Evolutionary conservation across 2,329 filamentous ascomycete species (phyloP), one percentile per base, ranked within the genome.

Genomic region (Apiospora saccharicola): DNA sequence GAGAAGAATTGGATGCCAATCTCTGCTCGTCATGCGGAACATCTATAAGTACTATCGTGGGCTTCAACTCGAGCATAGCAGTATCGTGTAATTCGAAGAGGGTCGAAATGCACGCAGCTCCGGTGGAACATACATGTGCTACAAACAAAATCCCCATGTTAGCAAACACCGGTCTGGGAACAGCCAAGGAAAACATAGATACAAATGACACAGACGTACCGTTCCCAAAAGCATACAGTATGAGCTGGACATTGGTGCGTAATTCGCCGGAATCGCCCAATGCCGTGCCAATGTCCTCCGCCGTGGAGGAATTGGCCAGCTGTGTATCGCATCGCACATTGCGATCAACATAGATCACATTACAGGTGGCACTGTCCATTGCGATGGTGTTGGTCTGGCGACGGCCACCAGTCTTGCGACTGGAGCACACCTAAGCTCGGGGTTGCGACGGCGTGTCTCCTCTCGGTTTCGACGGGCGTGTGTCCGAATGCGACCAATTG

Each of bases 301-400:
- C 71, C 70, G 72, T 71, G 61, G 77, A 74, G 51, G 76, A 75
- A 53, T 76, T 75, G 49, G 75, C 51, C 53, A 89, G 80, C 69
- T 85, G 78, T 72, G 86, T 83, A 76, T 89, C 85, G 73, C 85
- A 80, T 76, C 81, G 82, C 74, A 88, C 85, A 73, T 84, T 82
- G 77, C 87, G 87, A 82, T 90, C 87, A 77, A 90, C 88, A 76
- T 90, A 91, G 74, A 91, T 87, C 75, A 90, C 85, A 80, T 90
- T 87, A 80, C 88, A 90, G 73, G 83, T 82, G 78, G 86, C 84
- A 79, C 84, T 85, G 80, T 90, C 88, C 89, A 90, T 90, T 47
- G 68, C 68, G 68, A 70, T 64, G 57, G 34, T 64, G 22, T 43
- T 37, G 47, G 46, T 41, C 41, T 47, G 46, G 46, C 68, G 68